Conservation (phyloP, 1,284 basidiomycete species). For the Pseudozyma pruni region DNA sequence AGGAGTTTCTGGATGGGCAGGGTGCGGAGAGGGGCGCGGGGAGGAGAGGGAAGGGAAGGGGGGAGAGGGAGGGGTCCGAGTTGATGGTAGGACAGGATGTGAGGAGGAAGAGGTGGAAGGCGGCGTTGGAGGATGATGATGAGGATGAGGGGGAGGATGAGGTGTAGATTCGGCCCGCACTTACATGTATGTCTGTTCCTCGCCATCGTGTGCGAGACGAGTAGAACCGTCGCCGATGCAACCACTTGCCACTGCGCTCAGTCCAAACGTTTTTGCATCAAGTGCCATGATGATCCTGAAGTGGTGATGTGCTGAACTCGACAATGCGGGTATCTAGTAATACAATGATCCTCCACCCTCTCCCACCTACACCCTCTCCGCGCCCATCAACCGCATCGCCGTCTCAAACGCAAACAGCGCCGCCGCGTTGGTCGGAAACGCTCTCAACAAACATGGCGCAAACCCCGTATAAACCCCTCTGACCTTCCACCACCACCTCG, state of each 20-base stretch:
- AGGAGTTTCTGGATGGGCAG: slow-evolving; percentile 29
- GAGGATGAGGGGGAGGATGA: slow-evolving; percentile 21
- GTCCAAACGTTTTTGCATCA: no score
- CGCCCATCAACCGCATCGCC: slow-evolving; percentile 61
- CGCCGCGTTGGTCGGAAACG: slow-evolving; percentile 64
- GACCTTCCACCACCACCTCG: slow-evolving; percentile 15
- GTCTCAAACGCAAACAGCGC: slow-evolving; percentile 64
- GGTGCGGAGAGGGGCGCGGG: neutral
- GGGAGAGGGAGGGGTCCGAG: slow-evolving; percentile 5
- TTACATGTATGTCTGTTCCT: no score
- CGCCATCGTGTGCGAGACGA: no score
- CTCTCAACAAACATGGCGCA: slow-evolving; percentile 56
- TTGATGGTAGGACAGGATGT: slow-evolving; percentile 37
- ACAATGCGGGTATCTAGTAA: neutral
- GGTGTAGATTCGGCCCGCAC: neutral
- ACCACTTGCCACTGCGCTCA: slow-evolving; percentile 1
- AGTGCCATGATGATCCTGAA: no score
- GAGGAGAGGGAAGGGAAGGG: neutral
- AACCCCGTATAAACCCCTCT: slow-evolving; percentile 59
- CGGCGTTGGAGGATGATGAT: slow-evolving; percentile 27
- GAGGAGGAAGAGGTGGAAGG: slow-evolving; percentile 36
- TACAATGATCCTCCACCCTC: neutral
- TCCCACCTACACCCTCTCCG: slow-evolving; percentile 51
- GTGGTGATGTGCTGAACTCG: neutral
- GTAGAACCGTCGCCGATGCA: no score